These are phyloP conservation scores for Dicorynia guianensis DNA, from an alignment of 306 rosid species.

Conservation along the genomic window DNA sequence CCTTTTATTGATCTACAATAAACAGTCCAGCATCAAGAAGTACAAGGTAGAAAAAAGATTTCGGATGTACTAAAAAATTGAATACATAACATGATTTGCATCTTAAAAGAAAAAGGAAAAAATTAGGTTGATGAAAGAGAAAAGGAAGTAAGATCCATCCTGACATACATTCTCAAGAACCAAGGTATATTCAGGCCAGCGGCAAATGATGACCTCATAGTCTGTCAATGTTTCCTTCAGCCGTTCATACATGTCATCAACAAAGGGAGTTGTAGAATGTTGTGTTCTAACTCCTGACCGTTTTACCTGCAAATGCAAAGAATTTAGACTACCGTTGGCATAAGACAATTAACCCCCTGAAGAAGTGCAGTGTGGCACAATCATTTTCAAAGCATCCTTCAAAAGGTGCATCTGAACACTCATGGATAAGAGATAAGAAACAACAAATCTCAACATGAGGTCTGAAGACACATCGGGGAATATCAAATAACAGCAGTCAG, in stretches of 20 bases:
- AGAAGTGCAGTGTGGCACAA: constrained; percentile 9
- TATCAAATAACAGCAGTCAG: constrained; percentile 17
- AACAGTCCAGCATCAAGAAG: constrained; percentile 1
- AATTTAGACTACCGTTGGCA: constrained; percentile 41
- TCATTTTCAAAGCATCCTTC: constrained; percentile 18
- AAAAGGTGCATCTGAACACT: not conserved
- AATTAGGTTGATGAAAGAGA: constrained; percentile 18
- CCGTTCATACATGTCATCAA: constrained; percentile 95
- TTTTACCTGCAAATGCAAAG: constrained; percentile 77
- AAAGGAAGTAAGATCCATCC: constrained; percentile 22
- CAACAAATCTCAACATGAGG: not conserved
- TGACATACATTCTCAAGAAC: constrained; percentile 82
- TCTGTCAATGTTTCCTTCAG: constrained; percentile 86
- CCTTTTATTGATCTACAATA: not conserved
- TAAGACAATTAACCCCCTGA: constrained; percentile 23
- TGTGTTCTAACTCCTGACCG: constrained; percentile 97
- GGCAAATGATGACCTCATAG: constrained; percentile 89
- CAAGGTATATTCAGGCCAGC: constrained; percentile 95
- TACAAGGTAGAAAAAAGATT: not conserved
- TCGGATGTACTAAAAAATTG: not conserved
- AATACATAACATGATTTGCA: constrained; percentile 25
- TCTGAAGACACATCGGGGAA: constrained; percentile 15
- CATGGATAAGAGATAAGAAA: constrained; percentile 13
- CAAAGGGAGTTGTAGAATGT: constrained; percentile 96
- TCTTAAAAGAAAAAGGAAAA: constrained; percentile 14